A percentile compares a stretch with the other conserved stretches of the same genome.
Evolutionary conservation across 306 rosid genomes (phyloP).

Genomic region (Vigna mungo): DNA sequence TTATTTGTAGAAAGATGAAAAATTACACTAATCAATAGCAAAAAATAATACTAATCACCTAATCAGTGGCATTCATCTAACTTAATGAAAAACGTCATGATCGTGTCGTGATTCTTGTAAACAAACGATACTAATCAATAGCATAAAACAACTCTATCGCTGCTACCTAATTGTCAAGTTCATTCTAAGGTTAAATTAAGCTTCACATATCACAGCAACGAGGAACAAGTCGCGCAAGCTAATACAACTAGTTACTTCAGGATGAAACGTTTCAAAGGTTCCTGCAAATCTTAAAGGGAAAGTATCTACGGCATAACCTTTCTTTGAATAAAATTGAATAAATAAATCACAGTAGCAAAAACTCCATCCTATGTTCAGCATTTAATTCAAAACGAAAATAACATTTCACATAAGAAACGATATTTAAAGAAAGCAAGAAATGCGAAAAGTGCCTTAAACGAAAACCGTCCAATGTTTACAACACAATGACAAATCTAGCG

Average conservation of each 20-base stretch:
- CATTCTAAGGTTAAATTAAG: not conserved
- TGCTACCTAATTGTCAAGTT: not conserved
- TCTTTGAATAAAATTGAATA: not conserved
- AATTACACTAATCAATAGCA: too few relatives aligned
- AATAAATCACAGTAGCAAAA: constrained; percentile 29
- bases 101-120: constrained; percentile 1
- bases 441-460: not conserved
- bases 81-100: constrained; percentile 1
- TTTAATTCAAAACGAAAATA: not conserved
- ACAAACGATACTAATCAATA: constrained; percentile 4
- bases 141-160: constrained; percentile 16
- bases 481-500: constrained; percentile 30
- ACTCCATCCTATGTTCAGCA: constrained; percentile 22
- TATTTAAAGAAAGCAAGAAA: not conserved
- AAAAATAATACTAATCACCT: too few relatives aligned
- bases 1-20: constrained; percentile 36
- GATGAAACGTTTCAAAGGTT: constrained; percentile 17
- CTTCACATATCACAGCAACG: not conserved
- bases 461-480: not conserved
- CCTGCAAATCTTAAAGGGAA: constrained; percentile 10
- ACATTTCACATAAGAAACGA: not conserved
- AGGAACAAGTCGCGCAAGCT: constrained; percentile 21
- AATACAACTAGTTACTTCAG: not conserved
- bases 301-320: constrained; percentile 6
- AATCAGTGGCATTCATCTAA: not conserved